Percentiles rank a stretch among this genome's conserved stretches.
phyloP scores from a whole-genome alignment of 495 filamentous ascomycete genomes.

The Trichocladium antarcticum region DNA sequence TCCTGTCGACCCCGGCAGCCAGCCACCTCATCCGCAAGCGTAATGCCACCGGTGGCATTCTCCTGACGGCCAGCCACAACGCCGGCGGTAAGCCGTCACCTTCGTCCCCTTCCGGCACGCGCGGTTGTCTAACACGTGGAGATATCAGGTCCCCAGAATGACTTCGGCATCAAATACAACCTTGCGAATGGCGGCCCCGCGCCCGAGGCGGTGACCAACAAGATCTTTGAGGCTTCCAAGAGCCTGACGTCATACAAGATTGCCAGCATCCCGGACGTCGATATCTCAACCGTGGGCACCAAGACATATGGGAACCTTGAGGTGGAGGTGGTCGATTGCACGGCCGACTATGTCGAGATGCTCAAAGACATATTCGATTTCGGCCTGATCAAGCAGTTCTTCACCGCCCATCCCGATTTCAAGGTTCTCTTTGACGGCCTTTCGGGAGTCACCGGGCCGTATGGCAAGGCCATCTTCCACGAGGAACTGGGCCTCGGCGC shows the following conservation, averaged over 20 bases:
- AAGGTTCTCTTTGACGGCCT: conserved; percentile 94
- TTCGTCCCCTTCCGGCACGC: background rate
- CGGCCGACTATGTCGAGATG: conserved; percentile 83
- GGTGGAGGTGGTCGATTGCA: conserved; percentile 89
- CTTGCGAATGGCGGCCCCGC: conserved; percentile 89
- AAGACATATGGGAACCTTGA: conserved; percentile 75
- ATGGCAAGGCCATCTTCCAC: conserved; percentile 89
- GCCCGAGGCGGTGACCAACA: conserved; percentile 91
- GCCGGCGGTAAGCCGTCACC: conserved; percentile 64
- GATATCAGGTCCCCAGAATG: conserved; percentile 65
- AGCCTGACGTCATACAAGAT: conserved; percentile 84
- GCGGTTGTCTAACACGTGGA: background rate
- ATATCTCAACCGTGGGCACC: conserved; percentile 70
- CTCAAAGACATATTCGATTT: conserved; percentile 99
- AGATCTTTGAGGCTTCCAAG: conserved; percentile 88
- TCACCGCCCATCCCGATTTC: conserved; percentile 74
- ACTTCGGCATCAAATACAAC: conserved; percentile 99
- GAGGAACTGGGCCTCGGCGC: conserved; percentile 70
- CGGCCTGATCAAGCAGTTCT: conserved; percentile 83
- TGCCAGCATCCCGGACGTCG: conserved; percentile 72
- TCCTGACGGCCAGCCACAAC: conserved; percentile 96
- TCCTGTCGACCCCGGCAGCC: conserved; percentile 89
- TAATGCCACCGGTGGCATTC: conserved; percentile 89
- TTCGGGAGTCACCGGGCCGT: conserved; percentile 88
- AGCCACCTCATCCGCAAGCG: conserved; percentile 89